Evolutionary conservation across 78 protist genomes (phyloP).

Genomic region (Bodo saltans): DNA sequence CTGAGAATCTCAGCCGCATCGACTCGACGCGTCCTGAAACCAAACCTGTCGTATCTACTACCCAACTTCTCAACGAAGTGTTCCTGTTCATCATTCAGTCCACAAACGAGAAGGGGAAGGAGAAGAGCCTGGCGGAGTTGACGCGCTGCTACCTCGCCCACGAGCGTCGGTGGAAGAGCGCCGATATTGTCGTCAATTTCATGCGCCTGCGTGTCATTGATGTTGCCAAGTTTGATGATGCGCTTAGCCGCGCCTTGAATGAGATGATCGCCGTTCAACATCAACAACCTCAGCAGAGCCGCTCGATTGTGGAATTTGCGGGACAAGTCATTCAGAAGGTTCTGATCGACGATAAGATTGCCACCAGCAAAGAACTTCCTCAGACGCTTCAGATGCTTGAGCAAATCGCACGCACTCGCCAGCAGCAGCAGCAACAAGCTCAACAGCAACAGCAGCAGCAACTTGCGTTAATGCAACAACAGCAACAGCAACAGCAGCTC

Average conservation of each 20-base stretch:
- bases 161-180: slow-evolving; percentile 11
- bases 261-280: not conserved
- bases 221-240: slow-evolving; percentile 50
- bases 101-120: not conserved
- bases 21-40: not conserved
- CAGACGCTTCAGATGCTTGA: slow-evolving; percentile 7
- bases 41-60: not conserved
- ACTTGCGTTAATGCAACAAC: too few species aligned
- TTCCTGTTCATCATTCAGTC: slow-evolving; percentile 12
- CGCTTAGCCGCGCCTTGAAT: slow-evolving; percentile 29
- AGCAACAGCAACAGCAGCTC: too few species aligned
- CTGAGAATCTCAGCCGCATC: not conserved
- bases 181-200: slow-evolving; percentile 22
- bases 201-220: slow-evolving; percentile 58
- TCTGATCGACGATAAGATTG: slow-evolving; percentile 19
- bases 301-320: slow-evolving; percentile 12
- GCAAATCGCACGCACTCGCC: not conserved
- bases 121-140: slow-evolving; percentile 5
- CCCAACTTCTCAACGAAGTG: slow-evolving; percentile 18
- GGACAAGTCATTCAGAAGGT: slow-evolving; percentile 8
- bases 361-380: not conserved
- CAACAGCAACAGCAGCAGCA: not conserved
- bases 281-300: not conserved
- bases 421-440: slow-evolving; percentile 5
- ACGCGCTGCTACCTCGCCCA: not conserved